Evolutionary conservation across 495 filamentous ascomycete genomes (phyloP).

Genomic region (Cetradonia linearis): DNA sequence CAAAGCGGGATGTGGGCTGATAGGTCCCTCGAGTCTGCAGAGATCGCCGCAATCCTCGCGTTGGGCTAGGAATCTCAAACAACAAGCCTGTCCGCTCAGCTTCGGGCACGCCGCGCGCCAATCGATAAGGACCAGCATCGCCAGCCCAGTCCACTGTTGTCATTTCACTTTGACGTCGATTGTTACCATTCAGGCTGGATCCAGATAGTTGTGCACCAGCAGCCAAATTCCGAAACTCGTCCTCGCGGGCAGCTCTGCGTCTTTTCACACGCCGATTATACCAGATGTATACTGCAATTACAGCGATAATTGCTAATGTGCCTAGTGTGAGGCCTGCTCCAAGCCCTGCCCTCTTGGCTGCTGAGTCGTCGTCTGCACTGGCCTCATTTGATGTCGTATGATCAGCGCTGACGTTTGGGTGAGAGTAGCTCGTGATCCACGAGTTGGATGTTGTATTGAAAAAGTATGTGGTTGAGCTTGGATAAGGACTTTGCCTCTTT

Average conservation of each 20-base stretch:
- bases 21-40: constrained; percentile 35
- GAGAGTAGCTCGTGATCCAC: constrained; percentile 62
- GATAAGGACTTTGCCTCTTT: constrained; percentile 31
- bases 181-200: constrained; percentile 10
- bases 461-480: constrained; percentile 48
- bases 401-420: constrained; percentile 32
- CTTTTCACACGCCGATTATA: constrained; percentile 46
- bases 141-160: constrained; percentile 11
- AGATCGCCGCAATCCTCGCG: constrained; percentile 39
- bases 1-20: constrained; percentile 35
- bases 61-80: constrained; percentile 45
- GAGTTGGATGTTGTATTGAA: constrained; percentile 66
- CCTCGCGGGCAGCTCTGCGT: constrained; percentile 39
- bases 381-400: neutral
- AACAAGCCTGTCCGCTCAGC: constrained; percentile 48
- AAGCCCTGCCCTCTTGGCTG: constrained; percentile 50
- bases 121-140: constrained; percentile 16
- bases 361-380: constrained; percentile 25
- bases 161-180: constrained; percentile 28
- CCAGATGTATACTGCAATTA: constrained; percentile 45
- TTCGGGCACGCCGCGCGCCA: constrained; percentile 25
- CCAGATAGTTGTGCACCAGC: constrained; percentile 34
- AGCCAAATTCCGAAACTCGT: constrained; percentile 44
- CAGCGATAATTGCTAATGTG: constrained; percentile 41
- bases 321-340: constrained; percentile 69